These are phyloP conservation scores for Poa pratensis DNA, from an alignment of 176 grass and related monocot species.

Conservation along the genomic window DNA sequence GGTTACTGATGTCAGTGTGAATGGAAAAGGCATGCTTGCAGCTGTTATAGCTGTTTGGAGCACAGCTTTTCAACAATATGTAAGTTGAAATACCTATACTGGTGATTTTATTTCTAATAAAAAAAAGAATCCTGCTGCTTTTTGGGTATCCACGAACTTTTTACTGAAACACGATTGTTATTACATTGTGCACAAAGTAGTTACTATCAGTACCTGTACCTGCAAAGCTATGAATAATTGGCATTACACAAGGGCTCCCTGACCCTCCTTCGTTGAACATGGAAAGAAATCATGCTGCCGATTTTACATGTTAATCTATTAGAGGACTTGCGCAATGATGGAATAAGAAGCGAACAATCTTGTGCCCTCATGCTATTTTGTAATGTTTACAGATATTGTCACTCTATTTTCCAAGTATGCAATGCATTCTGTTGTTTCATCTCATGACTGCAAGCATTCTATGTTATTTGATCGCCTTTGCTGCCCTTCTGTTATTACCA, in stretches of 20 bases:
- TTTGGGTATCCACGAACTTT: neutral
- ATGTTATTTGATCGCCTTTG: neutral
- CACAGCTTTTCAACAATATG: conserved; percentile 94
- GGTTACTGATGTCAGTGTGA: conserved; percentile 92
- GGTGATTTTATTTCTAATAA: neutral
- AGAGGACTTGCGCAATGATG: neutral
- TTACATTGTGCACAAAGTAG: neutral
- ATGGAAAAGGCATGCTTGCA: conserved; percentile 78
- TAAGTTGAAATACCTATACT: conserved; percentile 49
- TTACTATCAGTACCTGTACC: neutral
- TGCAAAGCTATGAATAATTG: neutral
- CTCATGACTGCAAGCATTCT: neutral
- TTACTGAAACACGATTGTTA: neutral
- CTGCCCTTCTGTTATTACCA: neutral
- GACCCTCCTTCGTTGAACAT: neutral
- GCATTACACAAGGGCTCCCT: neutral
- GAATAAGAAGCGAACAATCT: neutral
- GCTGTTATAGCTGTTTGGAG: conserved; percentile 92
- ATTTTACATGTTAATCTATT: conserved; percentile 11
- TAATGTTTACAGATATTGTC: neutral
- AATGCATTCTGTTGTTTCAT: neutral
- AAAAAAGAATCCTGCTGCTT: neutral
- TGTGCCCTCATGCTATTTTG: neutral
- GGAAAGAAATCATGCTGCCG: neutral
- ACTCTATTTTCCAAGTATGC: neutral